Evolutionary conservation across 768 basidiomycete species (phyloP), one percentile per base, ranked within the genome.

Genomic region (Xerocomellus chrysenteron): DNA sequence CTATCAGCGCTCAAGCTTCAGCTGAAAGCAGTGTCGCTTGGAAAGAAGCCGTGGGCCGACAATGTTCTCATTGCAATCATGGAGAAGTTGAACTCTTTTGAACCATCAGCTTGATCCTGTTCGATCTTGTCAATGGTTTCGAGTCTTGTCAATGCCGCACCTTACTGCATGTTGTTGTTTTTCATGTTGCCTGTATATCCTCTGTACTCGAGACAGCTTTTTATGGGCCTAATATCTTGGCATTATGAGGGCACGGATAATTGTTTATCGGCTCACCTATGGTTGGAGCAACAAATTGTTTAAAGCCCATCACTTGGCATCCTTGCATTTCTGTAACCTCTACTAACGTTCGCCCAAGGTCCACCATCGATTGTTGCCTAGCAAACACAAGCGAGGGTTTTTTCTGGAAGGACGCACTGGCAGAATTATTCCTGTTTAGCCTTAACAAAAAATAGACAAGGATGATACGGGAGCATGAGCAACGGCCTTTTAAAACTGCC

Each of bases 11-110:
- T 71, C 58, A 70, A 30, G 48, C 41, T 44, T 24, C 66, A 70
- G 35, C 17, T 69, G 32, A 69, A 59, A 37, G 57, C 41, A 17
- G 62, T 68, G 9, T 46, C 69, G 11, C 40, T 50, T 3, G 69
- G 68, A 16, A 59, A 69, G 53, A 70, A 66, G 43, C 69, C 69
- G 4, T 68, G 66, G 69, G 64, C 63, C 0, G 21, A 55, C 5
- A n/a, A 12, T n/a, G 63, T 47, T 21, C 68, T 68, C 17, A 47
- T 62, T 47, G 65, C 58, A 13, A 65, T 69, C 43, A 57, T 69
- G 67, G 68, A 65, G 1, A 60, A 50, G 47, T 52, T 68, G 3
- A 68, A 63, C 28, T 40, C 56, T 1, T 28, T 52, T 5, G 57
- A 59, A 19, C 32, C 48, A 36, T 41, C 57, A 10, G 1, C 49